Conservation (phyloP, 176 grass and related monocot species). For the Alopecurus myosuroides region DNA sequence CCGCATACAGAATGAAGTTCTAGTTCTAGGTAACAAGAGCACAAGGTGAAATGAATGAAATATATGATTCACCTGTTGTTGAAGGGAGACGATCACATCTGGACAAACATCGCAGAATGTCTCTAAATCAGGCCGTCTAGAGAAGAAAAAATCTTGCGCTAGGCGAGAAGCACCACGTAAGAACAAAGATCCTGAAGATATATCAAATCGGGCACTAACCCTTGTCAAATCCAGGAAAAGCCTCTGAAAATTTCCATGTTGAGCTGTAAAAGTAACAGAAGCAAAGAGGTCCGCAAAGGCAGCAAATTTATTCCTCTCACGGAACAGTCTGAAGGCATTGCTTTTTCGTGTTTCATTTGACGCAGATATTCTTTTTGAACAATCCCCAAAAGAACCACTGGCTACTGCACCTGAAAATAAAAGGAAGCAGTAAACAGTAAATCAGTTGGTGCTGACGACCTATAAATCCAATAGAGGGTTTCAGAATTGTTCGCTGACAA, state of each 20-base stretch:
- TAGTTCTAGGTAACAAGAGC: slow-evolving; percentile 17
- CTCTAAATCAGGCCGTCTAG: slow-evolving; percentile 47
- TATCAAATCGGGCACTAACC: slow-evolving; percentile 59
- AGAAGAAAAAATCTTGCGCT: slow-evolving; percentile 68
- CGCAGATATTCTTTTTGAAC: slow-evolving; percentile 39
- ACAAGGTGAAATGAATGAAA: slow-evolving; percentile 18
- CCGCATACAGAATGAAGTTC: not conserved
- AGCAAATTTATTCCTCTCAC: slow-evolving; percentile 52
- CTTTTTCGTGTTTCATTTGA: slow-evolving; percentile 24
- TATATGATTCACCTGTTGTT: slow-evolving; percentile 69
- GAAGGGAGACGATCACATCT: slow-evolving; percentile 69
- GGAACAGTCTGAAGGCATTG: slow-evolving; percentile 38
- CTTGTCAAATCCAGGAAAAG: slow-evolving; percentile 82
- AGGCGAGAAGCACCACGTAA: slow-evolving; percentile 57
- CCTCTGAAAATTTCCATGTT: slow-evolving; percentile 88
- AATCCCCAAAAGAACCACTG: slow-evolving; percentile 69
- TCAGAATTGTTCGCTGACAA: not conserved
- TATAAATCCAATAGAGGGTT: not conserved
- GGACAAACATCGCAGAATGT: slow-evolving; percentile 68
- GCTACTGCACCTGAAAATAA: slow-evolving; percentile 62
- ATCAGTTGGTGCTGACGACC: not conserved
- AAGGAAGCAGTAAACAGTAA: slow-evolving; percentile 12
- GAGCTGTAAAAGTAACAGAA: slow-evolving; percentile 73
- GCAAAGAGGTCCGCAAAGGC: slow-evolving; percentile 72
- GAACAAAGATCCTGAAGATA: slow-evolving; percentile 74